phyloP scores from a whole-genome alignment of 345 rosid species.

The Dipteronia dyeriana region DNA sequence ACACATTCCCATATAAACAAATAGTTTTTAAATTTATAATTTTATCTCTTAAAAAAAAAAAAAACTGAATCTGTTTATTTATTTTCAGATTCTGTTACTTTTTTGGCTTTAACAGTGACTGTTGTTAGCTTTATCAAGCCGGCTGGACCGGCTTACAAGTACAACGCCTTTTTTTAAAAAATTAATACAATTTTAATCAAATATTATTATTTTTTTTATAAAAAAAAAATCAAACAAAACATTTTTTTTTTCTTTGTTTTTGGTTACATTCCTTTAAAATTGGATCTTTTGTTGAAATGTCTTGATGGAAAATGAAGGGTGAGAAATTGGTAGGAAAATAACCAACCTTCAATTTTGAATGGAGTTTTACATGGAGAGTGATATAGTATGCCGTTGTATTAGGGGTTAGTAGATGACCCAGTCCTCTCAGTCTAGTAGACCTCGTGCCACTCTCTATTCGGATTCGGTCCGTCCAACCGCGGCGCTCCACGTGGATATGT shows the following conservation, averaged over 20 bases:
- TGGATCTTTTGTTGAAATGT: conserved; percentile 54
- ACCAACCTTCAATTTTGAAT: conserved; percentile 27
- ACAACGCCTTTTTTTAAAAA: background rate
- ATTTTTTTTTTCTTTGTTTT: background rate
- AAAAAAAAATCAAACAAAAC: background rate
- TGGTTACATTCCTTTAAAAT: conserved; percentile 36
- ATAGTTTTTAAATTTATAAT: background rate
- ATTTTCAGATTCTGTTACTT: conserved; percentile 17
- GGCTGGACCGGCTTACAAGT: conserved; percentile 28
- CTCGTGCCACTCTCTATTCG: background rate
- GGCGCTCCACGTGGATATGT: conserved; percentile 15
- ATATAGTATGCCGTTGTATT: conserved; percentile 41
- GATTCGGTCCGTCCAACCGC: background rate
- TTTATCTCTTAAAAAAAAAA: background rate
- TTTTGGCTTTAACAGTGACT: conserved; percentile 27
- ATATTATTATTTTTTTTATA: background rate
- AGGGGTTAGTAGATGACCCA: conserved; percentile 42
- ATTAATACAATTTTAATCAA: background rate
- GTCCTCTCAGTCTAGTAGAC: conserved; percentile 22
- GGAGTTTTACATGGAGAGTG: conserved; percentile 31
- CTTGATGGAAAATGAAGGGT: conserved; percentile 32
- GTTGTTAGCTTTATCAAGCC: conserved; percentile 29
- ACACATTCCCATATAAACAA: background rate
- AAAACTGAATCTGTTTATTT: conserved; percentile 8
- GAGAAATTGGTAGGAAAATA: conserved; percentile 33